Conservation (phyloP, 2,329 filamentous ascomycete species). For the Aspergillus eucalypticola region DNA sequence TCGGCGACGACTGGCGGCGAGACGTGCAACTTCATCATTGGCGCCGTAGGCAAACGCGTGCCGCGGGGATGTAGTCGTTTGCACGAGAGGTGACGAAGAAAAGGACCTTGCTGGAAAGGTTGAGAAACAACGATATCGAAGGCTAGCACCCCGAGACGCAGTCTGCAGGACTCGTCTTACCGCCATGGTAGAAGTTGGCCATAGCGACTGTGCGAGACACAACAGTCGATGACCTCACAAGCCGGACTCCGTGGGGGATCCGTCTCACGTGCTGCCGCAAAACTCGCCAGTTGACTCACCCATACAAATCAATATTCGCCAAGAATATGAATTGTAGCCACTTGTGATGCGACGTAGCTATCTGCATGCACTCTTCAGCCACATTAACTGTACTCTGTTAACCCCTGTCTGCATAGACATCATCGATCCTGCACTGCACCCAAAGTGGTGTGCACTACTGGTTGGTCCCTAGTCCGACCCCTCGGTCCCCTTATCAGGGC, state of each 20-base stretch:
- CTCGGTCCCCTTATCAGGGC: too few relatives aligned
- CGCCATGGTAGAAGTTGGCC: conserved; percentile 26
- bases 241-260: not conserved
- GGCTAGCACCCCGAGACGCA: conserved; percentile 13
- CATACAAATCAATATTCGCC: too few relatives aligned
- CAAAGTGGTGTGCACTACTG: too few relatives aligned
- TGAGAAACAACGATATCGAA: not conserved
- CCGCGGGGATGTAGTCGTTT: conserved; percentile 46
- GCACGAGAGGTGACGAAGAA: conserved; percentile 20
- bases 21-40: conserved; percentile 74
- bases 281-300: not conserved
- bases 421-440: too few relatives aligned
- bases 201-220: conserved; percentile 15
- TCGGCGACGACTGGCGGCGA: conserved; percentile 77
- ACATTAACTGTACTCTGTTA: too few relatives aligned
- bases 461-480: too few relatives aligned
- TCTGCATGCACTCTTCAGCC: too few relatives aligned
- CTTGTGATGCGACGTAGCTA: too few relatives aligned
- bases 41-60: conserved; percentile 55
- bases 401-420: too few relatives aligned
- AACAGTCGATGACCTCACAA: conserved; percentile 8
- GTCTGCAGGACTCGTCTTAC: conserved; percentile 17
- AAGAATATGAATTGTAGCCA: too few relatives aligned
- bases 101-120: conserved; percentile 12
- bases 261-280: not conserved